Evolutionary conservation across 192 early-diverging fungal species (phyloP), one percentile per base, ranked within the genome.

Genomic region (Cetraspora pellucida): DNA sequence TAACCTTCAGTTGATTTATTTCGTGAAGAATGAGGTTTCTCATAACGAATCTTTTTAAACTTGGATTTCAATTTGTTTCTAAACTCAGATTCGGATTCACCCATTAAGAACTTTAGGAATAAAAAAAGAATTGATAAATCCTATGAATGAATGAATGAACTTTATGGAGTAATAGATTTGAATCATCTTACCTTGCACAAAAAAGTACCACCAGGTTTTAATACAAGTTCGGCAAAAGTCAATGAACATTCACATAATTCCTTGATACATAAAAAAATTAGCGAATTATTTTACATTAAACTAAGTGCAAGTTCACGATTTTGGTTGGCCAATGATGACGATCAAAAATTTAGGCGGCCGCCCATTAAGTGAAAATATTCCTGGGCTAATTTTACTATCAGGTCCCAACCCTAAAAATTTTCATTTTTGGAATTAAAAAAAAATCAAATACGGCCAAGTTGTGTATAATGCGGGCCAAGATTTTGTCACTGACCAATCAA

Each of bases 1-100:
- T 90, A 95, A 49, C 85, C 84, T 75, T 95, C 93, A 0, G 91
- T 84, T 23, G 91, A 92, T 72, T 90, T 85, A 74, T 83, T 87
- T 5, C 91, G 78, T 30, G 89, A 91, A 1, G 92, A 89, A 11
- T 82, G 72, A 1, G 93, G 93, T 74, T 93, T 95, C 54, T 90
- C 90, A n/a, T 90, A 78, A 3, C 69, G 64, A 9, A 93, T 89
- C 16, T 72, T 83, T n/a, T 74, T 72, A 78, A 93, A 95, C 16
- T 81, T 68, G 0, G 57, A 71, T 37, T 82, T 69, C 28, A 95
- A 77, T 31, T 73, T 50, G 30, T 72, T 74, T 37, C 81, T 77
- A 44, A 91, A 78, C 61, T 88, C 88, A 0, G 76, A 16, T 44
- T 91, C 90, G 0, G 61, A 80, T 6, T 86, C 90, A 54, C 90